Evolutionary conservation across 306 rosid species (phyloP).

Genomic region (Malus orientalis): DNA sequence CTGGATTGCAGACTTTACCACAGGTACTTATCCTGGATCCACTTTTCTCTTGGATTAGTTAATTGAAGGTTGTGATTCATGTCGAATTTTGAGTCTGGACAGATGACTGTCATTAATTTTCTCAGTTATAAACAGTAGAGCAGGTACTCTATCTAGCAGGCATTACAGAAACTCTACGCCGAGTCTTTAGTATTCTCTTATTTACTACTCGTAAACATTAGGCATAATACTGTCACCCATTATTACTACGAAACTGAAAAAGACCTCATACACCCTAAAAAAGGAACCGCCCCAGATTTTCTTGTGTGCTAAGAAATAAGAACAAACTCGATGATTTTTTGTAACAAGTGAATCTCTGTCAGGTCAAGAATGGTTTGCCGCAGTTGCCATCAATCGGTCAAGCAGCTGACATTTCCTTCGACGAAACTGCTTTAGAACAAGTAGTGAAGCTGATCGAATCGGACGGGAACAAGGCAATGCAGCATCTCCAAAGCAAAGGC

Average conservation of each 20-base stretch:
- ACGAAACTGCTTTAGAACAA: constrained; percentile 16
- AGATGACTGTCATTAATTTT: background rate
- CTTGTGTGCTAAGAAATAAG: background rate
- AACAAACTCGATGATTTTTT: background rate
- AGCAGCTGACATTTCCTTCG: constrained; percentile 1
- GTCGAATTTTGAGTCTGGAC: background rate
- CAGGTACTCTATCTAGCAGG: background rate
- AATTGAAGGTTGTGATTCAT: background rate
- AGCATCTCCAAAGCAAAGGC: constrained; percentile 21
- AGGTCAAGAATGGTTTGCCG: constrained; percentile 8
- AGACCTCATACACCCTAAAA: background rate
- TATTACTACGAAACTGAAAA: background rate
- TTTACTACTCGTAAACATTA: too few species aligned
- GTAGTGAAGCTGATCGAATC: constrained; percentile 20
- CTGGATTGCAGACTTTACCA: constrained; percentile 2
- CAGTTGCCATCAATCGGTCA: background rate
- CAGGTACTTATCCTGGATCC: constrained; percentile 3
- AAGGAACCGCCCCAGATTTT: background rate
- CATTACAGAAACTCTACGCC: background rate
- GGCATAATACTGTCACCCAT: background rate
- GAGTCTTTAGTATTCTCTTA: background rate
- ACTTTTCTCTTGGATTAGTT: background rate
- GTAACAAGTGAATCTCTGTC: background rate
- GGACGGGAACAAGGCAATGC: constrained; percentile 19
- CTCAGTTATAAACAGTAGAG: too few species aligned